Evolutionary conservation across 2,329 filamentous ascomycete genomes (phyloP), one percentile per base, ranked within the genome.

Genomic region (Exophiala lecanii-corni): DNA sequence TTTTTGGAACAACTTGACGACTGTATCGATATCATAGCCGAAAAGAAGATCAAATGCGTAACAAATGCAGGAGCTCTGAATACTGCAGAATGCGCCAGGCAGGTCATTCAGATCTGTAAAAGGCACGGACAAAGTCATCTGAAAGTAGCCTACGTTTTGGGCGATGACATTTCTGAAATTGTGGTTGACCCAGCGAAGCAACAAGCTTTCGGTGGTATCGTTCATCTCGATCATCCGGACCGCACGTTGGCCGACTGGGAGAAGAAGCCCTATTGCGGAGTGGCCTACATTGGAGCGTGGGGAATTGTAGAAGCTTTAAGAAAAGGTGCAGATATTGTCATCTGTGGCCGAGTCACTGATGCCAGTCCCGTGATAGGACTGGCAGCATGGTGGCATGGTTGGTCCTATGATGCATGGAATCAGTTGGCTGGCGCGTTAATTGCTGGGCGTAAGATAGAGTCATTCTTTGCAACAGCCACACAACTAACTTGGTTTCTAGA

Each of bases 381-480:
- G 12, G 23, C 0, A 0, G 69, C 68, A 50, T 79, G 67, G 62
- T 79, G 74, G 69, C 67, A 79, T 39, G 61, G 63, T 1, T 80
- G 75, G 76, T 44, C 45, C 1, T 63, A 69, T 7, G 64, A 61
- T 0, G 23, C 6, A 12, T 12, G 12, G 7, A 26, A 78, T 44
- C 52, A 62, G 18, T 61, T 79, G 3, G 75, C 75, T 0, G 69
- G 70, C 0, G 61, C 71, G 0, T 55, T 78, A 0, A 56, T 78
- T 2, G 71, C 71, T 0, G 74, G 71, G 1, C 47, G 77, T 55
- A 53, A 57, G 17, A 57, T 57, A 6, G 57, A 61, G 39, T n/a
- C n/a, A n/a, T n/a, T n/a, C n/a, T n/a, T n/a, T n/a, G n/a, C n/a
- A n/a, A n/a, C n/a, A n/a, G n/a, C 60, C 57, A 33, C 51, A 53